Evolutionary conservation across 2,329 filamentous ascomycete genomes (phyloP).

Genomic region (Lasiodiplodia sp.): DNA sequence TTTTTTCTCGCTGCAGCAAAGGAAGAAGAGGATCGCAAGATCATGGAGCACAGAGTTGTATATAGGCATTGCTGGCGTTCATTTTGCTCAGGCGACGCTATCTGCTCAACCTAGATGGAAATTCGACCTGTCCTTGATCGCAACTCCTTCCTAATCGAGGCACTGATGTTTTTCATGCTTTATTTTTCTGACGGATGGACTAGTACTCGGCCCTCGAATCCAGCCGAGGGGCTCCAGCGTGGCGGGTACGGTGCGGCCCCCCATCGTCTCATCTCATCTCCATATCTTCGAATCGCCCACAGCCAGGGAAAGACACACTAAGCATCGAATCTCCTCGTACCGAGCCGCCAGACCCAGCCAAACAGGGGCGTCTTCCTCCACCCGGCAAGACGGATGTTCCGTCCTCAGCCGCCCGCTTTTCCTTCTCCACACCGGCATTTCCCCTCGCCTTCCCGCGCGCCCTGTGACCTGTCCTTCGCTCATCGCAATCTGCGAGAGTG

Average conservation of each 20-base stretch:
- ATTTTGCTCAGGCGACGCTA: neutral
- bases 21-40: constrained; percentile 13
- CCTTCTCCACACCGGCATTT: neutral
- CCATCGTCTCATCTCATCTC: constrained; percentile 2
- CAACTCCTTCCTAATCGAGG: neutral
- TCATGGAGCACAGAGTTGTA: neutral
- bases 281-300: neutral
- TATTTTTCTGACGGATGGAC: neutral
- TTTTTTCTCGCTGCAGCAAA: neutral
- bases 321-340: constrained; percentile 5
- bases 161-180: neutral
- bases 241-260: neutral
- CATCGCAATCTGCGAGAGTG: neutral
- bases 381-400: neutral
- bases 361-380: neutral
- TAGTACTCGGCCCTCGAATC: neutral
- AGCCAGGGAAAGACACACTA: neutral
- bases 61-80: neutral
- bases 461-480: neutral
- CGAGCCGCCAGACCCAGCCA: constrained; percentile 3
- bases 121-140: neutral
- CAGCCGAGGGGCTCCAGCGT: neutral
- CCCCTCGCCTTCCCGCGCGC: neutral
- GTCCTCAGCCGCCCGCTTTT: neutral
- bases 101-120: constrained; percentile 29